Base-by-base conservation (phyloP, 108 stramenopile species). In the Fragilaria crotonensis region DNA sequence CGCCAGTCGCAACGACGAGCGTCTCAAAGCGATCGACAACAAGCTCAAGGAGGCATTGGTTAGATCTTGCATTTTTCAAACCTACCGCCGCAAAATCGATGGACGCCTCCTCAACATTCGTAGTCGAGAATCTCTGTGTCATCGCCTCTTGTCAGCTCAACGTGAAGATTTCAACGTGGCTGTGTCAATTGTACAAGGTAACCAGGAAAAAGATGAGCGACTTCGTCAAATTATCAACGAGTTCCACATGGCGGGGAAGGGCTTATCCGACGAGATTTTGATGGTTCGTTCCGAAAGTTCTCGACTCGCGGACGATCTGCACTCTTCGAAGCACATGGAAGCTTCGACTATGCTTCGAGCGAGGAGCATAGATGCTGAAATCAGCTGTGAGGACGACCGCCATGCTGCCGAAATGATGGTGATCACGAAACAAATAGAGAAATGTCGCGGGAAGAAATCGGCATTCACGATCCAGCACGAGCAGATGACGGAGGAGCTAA, bases 41-140 rank as follows among this genome's bases (percentile, higher is more conserved):
- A 76, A 67, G 45, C 60, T 89, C 52, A 77, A 81, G 49, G 57
- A 66, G 33, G 79, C 75, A 9, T 45, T 89, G 48, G 63, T 60
- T 30, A 59, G 67, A 0, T 77, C 77, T n/a, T 66, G 67, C 18
- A 47, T 73, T 0, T 60, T 80, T 33, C 50, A 53, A 2, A 48
- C 53, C 17, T 71, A 65, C 30, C 63, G 67, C 30, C 66, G 73
- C 22, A 77, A 80, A 48, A 62, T 84, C 25, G 79, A 82, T 45
- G 57, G 60, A 17, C 33, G 69, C 4, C 60, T 84, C 36, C 69
- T 70, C 41, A 48, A 25, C 4, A 25, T 78, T 18, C 60, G 73
- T 21, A 77, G 67, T 55, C 79, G 59, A 4, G 57, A 70, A 30
- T 47, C 67, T 5, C 52, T 41, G 2, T 55, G 79, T 32, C 56